Evolutionary conservation across 1,284 basidiomycete genomes (phyloP).

Genomic region (Ganoderma multipileum): DNA sequence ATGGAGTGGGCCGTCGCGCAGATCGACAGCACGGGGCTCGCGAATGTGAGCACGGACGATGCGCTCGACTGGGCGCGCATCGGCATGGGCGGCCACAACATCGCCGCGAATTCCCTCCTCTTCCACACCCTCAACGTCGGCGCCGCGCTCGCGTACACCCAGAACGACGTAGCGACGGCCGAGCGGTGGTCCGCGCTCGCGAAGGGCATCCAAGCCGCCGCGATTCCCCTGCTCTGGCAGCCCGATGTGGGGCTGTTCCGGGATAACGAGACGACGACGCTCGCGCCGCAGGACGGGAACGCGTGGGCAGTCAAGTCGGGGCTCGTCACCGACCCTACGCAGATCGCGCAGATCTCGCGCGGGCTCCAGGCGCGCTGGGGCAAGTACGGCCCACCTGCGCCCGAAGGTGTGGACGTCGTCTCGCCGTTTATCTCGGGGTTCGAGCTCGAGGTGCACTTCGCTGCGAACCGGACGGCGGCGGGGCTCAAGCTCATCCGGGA

Average conservation of each 20-base stretch:
- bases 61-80: constrained; percentile 25
- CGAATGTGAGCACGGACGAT: constrained; percentile 21
- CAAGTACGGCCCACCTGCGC: too few relatives aligned
- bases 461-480: too few relatives aligned
- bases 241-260: constrained; percentile 26
- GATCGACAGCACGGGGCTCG: constrained; percentile 4
- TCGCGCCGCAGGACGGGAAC: too few relatives aligned
- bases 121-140: constrained; percentile 27
- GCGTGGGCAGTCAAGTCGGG: too few relatives aligned
- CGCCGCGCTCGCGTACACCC: constrained; percentile 13
- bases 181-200: constrained; percentile 12
- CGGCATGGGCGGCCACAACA: constrained; percentile 30
- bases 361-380: too few relatives aligned
- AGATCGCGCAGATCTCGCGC: too few relatives aligned
- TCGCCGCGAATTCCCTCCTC: constrained; percentile 28
- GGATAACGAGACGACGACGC: too few relatives aligned
- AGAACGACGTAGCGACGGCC: constrained; percentile 19
- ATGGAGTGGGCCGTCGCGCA: constrained; percentile 13
- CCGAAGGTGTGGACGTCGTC: too few relatives aligned
- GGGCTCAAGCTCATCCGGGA: too few relatives aligned
- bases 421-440: too few relatives aligned
- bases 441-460: too few relatives aligned
- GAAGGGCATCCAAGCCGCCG: constrained; percentile 18
- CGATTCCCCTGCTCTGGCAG: constrained; percentile 28
- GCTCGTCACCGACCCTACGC: too few relatives aligned